These are phyloP conservation scores for Leptographium radiaticola DNA, from an alignment of 2,329 filamentous ascomycete genomes.

Conservation along the genomic window DNA sequence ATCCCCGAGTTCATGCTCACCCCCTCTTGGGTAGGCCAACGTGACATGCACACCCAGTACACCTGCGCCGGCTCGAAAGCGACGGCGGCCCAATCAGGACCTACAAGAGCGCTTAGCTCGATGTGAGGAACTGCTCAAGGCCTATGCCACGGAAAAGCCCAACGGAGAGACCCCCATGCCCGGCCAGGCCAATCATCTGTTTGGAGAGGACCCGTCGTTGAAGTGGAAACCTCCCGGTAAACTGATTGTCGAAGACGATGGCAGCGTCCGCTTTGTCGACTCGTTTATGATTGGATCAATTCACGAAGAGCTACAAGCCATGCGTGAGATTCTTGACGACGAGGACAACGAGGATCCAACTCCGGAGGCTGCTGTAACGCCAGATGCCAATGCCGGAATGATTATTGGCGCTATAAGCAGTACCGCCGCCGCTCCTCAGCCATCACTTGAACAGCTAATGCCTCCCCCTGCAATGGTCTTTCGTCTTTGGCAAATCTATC, in stretches of 20 bases:
- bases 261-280: conserved; percentile 43
- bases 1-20: neutral
- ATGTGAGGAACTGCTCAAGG: conserved; percentile 45
- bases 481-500: conserved; percentile 60
- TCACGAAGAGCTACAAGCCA: conserved; percentile 45
- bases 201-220: conserved; percentile 18
- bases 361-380: conserved; percentile 31
- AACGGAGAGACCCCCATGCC: conserved; percentile 11
- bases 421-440: conserved; percentile 13
- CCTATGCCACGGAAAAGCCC: conserved; percentile 32
- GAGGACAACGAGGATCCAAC: conserved; percentile 31
- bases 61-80: conserved; percentile 45
- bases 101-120: conserved; percentile 46
- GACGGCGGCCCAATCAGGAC: conserved; percentile 46
- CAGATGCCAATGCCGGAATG: conserved; percentile 39
- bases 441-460: conserved; percentile 37
- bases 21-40: conserved; percentile 31
- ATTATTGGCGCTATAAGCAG: conserved; percentile 23
- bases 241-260: conserved; percentile 41
- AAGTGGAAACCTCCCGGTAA: conserved; percentile 36
- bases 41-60: conserved; percentile 47
- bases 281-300: conserved; percentile 40
- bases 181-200: conserved; percentile 11
- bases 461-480: conserved; percentile 55
- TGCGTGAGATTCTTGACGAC: conserved; percentile 45